Evolutionary conservation across 352 stramenopile genomes (phyloP).

Genomic region (Phytopythium sindhum): DNA sequence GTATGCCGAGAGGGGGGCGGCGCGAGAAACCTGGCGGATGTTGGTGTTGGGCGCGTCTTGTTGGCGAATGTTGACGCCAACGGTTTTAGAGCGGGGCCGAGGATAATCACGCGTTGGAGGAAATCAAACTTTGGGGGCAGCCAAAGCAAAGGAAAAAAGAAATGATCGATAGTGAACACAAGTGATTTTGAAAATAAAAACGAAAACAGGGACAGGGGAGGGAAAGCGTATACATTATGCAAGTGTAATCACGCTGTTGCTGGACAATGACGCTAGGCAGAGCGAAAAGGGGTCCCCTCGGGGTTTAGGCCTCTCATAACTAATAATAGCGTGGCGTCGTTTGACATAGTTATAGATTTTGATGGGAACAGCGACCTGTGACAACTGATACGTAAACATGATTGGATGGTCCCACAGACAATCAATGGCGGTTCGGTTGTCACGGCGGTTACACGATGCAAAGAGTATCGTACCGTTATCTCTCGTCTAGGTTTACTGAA

Average conservation of each 20-base stretch:
- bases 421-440: too few relatives aligned
- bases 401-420: too few relatives aligned
- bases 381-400: neutral
- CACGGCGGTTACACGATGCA: too few relatives aligned
- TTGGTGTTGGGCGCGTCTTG: constrained; percentile 6
- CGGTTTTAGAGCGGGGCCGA: constrained; percentile 14
- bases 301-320: neutral
- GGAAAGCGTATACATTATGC: neutral
- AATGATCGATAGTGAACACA: neutral
- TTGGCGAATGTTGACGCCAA: constrained; percentile 39
- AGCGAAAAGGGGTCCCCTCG: neutral
- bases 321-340: neutral
- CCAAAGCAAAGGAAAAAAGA: neutral
- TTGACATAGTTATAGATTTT: neutral
- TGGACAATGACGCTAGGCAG: neutral
- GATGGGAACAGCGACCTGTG: neutral
- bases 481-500: too few relatives aligned
- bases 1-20: neutral
- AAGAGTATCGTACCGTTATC: too few relatives aligned
- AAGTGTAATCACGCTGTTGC: neutral
- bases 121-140: constrained; percentile 6
- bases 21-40: neutral
- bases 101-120: constrained; percentile 29
- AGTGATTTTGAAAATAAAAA: neutral
- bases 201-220: neutral